These are phyloP conservation scores for Chlorokybus atmophyticus DNA, from an alignment of 139 green algal species.

Conservation along the genomic window DNA sequence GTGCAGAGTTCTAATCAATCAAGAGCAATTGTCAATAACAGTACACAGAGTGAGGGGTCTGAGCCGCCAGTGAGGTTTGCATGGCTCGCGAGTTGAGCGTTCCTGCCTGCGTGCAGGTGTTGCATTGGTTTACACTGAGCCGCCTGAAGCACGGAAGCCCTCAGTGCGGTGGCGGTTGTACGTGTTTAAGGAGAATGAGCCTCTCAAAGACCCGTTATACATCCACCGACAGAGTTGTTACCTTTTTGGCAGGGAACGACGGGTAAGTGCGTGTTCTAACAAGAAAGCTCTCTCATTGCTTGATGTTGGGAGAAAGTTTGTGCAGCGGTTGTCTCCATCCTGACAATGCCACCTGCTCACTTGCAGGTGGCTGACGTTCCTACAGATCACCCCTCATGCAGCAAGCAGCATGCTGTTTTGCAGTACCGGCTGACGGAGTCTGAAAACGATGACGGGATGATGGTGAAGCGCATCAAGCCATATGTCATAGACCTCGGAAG, in stretches of 20 bases:
- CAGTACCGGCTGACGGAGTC: slow-evolving; percentile 25
- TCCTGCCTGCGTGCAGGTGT: slow-evolving; percentile 8
- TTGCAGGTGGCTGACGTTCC: slow-evolving; percentile 77
- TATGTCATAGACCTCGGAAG: slow-evolving; percentile 91
- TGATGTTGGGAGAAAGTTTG: no score
- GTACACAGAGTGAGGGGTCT: no score
- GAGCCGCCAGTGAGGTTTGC: no score
- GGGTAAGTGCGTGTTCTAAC: slow-evolving; percentile 12
- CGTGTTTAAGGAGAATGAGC: slow-evolving; percentile 71
- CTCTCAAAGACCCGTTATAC: slow-evolving; percentile 43
- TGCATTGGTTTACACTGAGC: slow-evolving; percentile 29
- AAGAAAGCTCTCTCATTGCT: no score
- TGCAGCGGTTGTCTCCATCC: no score
- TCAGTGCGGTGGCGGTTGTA: slow-evolving; percentile 79
- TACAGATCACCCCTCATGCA: slow-evolving; percentile 87
- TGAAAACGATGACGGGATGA: slow-evolving; percentile 36
- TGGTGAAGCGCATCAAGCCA: slow-evolving; percentile 38
- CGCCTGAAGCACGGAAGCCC: slow-evolving; percentile 52
- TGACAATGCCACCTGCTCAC: no score
- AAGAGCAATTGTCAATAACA: slow-evolving; percentile 2
- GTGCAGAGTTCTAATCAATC: slow-evolving; percentile 4
- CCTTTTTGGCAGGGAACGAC: slow-evolving; percentile 80
- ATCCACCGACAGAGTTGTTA: slow-evolving; percentile 57
- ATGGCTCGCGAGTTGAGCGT: neutral
- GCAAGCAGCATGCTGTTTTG: slow-evolving; percentile 87